phyloP scores from a whole-genome alignment of 2,329 filamentous ascomycete genomes.

The Trichoderma simmonsii region DNA sequence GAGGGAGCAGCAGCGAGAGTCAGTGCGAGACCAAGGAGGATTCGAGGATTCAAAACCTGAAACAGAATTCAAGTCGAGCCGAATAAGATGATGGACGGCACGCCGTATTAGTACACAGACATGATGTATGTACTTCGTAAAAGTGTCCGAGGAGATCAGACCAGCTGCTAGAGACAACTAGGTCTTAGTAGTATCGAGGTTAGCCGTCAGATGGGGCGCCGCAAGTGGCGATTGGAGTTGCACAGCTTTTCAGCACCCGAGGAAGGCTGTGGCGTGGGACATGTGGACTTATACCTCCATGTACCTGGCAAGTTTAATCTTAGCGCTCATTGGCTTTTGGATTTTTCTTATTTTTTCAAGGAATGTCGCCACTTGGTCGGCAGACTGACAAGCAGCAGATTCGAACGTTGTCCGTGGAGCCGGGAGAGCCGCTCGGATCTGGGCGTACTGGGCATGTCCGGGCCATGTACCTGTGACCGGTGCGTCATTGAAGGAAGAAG shows the following conservation, averaged over 20 bases:
- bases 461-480: not conserved
- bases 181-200: not conserved
- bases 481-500: not conserved
- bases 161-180: not conserved
- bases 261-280: not conserved
- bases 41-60: not conserved
- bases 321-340: not conserved
- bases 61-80: not conserved
- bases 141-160: not conserved
- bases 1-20: not conserved
- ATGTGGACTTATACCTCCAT: not conserved
- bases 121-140: not conserved
- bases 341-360: not conserved
- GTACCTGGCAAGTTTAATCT: not conserved
- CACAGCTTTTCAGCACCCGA: not conserved
- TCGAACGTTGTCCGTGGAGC: not conserved
- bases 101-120: not conserved
- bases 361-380: slow-evolving; percentile 13
- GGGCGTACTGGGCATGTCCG: not conserved
- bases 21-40: slow-evolving; percentile 1
- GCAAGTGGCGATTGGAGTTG: not conserved
- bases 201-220: not conserved
- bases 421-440: not conserved
- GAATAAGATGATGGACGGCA: not conserved
- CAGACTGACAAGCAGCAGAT: not conserved